phyloP scores from a whole-genome alignment of 2,329 filamentous ascomycete species.

The Blumeria hordei region DNA sequence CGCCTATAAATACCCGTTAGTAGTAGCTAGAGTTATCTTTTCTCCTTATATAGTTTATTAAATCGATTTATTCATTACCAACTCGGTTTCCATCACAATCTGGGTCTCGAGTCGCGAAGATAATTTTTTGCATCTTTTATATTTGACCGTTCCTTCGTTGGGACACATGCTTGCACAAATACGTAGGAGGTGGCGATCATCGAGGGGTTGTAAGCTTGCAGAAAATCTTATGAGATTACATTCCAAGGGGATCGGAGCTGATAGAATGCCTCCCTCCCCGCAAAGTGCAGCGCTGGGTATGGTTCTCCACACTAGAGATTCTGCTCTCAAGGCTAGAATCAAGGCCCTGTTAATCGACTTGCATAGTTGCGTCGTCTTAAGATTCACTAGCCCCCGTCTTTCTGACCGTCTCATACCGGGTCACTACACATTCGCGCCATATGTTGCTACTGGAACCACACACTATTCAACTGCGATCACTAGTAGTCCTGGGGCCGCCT shows the following conservation, averaged over 20 bases:
- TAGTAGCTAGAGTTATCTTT: too few relatives aligned
- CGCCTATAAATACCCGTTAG: too few relatives aligned
- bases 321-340: neutral
- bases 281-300: neutral
- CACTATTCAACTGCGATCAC: neutral
- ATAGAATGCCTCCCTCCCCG: neutral
- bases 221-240: neutral
- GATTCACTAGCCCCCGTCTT: neutral
- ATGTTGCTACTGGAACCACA: neutral
- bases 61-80: too few relatives aligned
- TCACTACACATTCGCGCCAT: neutral
- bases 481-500: neutral
- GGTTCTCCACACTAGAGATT: neutral
- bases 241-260: neutral
- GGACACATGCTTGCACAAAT: neutral
- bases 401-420: neutral
- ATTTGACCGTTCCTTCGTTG: neutral
- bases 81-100: too few relatives aligned
- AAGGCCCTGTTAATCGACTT: too few relatives aligned
- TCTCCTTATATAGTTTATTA: too few relatives aligned
- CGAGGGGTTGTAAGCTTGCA: neutral
- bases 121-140: neutral
- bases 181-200: neutral
- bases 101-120: neutral
- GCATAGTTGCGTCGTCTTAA: neutral